Evolutionary conservation across 208 protist species (phyloP), one percentile per base, ranked within the genome.

Genomic region (Trypanosoma melophagium): DNA sequence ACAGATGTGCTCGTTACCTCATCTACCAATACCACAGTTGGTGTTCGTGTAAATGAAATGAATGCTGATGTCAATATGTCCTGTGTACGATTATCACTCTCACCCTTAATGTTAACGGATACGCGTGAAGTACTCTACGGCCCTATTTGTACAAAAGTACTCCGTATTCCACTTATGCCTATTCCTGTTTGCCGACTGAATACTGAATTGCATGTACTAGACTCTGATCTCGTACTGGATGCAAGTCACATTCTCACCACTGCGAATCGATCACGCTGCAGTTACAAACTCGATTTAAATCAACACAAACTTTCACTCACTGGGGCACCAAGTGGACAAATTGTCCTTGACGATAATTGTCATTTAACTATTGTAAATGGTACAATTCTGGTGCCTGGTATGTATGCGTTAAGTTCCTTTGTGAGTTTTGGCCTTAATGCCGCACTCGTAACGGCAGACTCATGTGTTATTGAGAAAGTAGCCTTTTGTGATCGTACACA

Each of bases 281-380:
- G 66, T 69, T 94, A 90, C 62, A 73, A 78, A 41, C 67, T 96
- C 10, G 75, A 94, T 76, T 76, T 96, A 2, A 86, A 86, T 52
- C 60, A 80, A 25, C 73, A 94, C 65, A 76, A 35, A 25, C 69
- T 96, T 9, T 71, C 68, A 31, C 63, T 94, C 16, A 85, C 77
- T 2, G 81, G 69, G 17, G 14, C 64, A 7, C 88, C 91, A 35
- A 80, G 79, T 14, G 74, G 70, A 0, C 81, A 87, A 73, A 77
- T 96, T 52, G 76, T 93, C 4, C 64, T 96, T 28, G 74, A 69
- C 60, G 87, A 93, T 38, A 81, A 85, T 59, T 92, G 84, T 67
- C 81, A 96, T 52, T 60, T 96, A 66, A 91, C 80, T 35, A 84
- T 96, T 60, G 87, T 79, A 21, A 96, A 94, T 79, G 91, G 91